Conservation (phyloP, 495 filamentous ascomycete genomes). For the Venustampulla echinocandica region DNA sequence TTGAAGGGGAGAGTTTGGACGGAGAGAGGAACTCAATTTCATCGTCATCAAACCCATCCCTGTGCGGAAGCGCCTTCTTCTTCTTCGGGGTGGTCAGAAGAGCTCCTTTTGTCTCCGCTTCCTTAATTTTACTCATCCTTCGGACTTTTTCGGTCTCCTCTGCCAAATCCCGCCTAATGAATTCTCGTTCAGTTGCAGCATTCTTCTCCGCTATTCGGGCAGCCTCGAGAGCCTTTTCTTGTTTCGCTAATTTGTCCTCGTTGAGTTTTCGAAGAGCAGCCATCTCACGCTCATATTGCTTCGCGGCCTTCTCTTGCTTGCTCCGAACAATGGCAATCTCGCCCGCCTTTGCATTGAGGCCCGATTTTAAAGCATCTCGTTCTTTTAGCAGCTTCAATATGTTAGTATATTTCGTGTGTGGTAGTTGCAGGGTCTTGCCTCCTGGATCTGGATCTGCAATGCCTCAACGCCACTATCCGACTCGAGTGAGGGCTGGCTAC, state of each 20-base stretch:
- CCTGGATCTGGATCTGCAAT: constrained; percentile 18
- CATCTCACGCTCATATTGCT: constrained; percentile 39
- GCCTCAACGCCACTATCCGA: neutral
- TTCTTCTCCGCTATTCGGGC: constrained; percentile 37
- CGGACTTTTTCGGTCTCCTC: constrained; percentile 30
- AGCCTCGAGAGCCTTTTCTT: constrained; percentile 36
- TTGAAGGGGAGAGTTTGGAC: constrained; percentile 22
- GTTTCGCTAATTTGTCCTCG: constrained; percentile 37
- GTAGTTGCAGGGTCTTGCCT: constrained; percentile 5
- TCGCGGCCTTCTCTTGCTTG: constrained; percentile 34
- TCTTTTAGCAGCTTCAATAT: constrained; percentile 13
- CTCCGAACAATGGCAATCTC: constrained; percentile 46
- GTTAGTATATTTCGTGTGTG: constrained; percentile 2
- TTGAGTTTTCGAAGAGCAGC: constrained; percentile 34
- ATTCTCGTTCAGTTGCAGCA: constrained; percentile 42
- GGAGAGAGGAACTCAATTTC: constrained; percentile 36
- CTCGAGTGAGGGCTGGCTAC: constrained; percentile 1
- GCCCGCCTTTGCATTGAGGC: constrained; percentile 26
- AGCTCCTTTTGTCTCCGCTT: constrained; percentile 25
- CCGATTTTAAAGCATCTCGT: constrained; percentile 16
- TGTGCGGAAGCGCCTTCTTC: constrained; percentile 34
- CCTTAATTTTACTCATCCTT: constrained; percentile 29
- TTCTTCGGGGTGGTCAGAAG: constrained; percentile 39
- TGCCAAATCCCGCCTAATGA: constrained; percentile 41
- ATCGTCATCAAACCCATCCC: constrained; percentile 47